These are phyloP conservation scores for Gastrodia elata DNA, from an alignment of 106 monocot species.

Conservation along the genomic window DNA sequence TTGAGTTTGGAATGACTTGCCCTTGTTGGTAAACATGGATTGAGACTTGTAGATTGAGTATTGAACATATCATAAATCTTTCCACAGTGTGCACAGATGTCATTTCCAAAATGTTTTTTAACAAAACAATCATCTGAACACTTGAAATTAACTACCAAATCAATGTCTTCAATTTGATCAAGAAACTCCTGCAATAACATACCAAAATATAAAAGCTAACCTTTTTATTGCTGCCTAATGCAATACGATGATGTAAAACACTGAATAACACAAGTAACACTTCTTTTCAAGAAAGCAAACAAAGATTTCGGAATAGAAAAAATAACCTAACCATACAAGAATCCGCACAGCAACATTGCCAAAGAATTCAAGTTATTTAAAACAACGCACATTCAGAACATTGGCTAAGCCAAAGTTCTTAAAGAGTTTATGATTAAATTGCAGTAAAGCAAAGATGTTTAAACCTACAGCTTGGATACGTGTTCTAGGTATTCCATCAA, in stretches of 20 bases:
- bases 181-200: slow-evolving; percentile 64
- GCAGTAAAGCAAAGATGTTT: slow-evolving; percentile 1
- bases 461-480: slow-evolving; percentile 75
- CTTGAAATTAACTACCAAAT: slow-evolving; percentile 90
- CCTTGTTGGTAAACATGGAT: slow-evolving; percentile 42
- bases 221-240: not conserved
- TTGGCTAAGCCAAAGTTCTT: not conserved
- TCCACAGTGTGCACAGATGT: slow-evolving; percentile 57
- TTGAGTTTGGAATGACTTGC: slow-evolving; percentile 31
- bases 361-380: not conserved
- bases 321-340: not conserved
- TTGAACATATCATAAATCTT: slow-evolving; percentile 31
- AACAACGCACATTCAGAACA: not conserved
- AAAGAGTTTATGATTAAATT: not conserved
- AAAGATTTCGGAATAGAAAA: not conserved
- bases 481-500: slow-evolving; percentile 86
- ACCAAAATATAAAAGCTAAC: not conserved
- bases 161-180: slow-evolving; percentile 78
- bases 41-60: slow-evolving; percentile 31
- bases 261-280: not conserved
- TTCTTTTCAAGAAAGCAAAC: not conserved
- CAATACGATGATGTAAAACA: not conserved
- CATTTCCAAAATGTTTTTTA: slow-evolving; percentile 45
- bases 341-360: not conserved
- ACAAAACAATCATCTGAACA: slow-evolving; percentile 49